Conservation (phyloP, 2,329 filamentous ascomycete species). For the Cladophialophora yegresii region DNA sequence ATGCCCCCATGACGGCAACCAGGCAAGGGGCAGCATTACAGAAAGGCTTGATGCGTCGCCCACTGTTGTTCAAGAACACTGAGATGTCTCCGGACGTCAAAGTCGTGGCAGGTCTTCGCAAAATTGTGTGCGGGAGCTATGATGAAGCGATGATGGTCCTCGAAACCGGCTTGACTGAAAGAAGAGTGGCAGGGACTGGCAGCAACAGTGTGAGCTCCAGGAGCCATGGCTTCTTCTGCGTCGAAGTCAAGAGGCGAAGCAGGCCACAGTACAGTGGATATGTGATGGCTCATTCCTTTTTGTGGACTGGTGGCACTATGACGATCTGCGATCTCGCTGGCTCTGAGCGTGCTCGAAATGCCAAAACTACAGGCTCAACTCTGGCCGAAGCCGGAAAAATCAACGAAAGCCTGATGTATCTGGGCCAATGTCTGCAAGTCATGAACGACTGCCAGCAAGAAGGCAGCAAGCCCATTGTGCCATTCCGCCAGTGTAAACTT, state of each 20-base stretch:
- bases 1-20: constrained; percentile 44
- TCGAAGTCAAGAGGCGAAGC: constrained; percentile 84
- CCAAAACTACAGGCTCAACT: constrained; percentile 90
- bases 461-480: constrained; percentile 73
- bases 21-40: constrained; percentile 52
- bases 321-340: constrained; percentile 45
- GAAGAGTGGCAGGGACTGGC: constrained; percentile 83
- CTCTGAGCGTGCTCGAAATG: constrained; percentile 87
- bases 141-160: constrained; percentile 86
- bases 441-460: constrained; percentile 73
- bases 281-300: constrained; percentile 54
- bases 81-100: constrained; percentile 89
- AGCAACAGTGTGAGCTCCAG: constrained; percentile 91
- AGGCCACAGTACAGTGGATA: constrained; percentile 53
- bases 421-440: constrained; percentile 95
- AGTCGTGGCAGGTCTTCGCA: constrained; percentile 85
- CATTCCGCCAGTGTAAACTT: constrained; percentile 80
- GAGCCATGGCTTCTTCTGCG: constrained; percentile 93
- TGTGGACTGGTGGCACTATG: constrained; percentile 41
- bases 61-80: constrained; percentile 87
- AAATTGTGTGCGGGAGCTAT: constrained; percentile 80
- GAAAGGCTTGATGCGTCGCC: constrained; percentile 73
- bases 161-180: constrained; percentile 83
- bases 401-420: constrained; percentile 97
- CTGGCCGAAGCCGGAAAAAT: constrained; percentile 96